These are phyloP conservation scores for Capsicum pubescens DNA, from an alignment of 257 asterid species.

Conservation along the genomic window DNA sequence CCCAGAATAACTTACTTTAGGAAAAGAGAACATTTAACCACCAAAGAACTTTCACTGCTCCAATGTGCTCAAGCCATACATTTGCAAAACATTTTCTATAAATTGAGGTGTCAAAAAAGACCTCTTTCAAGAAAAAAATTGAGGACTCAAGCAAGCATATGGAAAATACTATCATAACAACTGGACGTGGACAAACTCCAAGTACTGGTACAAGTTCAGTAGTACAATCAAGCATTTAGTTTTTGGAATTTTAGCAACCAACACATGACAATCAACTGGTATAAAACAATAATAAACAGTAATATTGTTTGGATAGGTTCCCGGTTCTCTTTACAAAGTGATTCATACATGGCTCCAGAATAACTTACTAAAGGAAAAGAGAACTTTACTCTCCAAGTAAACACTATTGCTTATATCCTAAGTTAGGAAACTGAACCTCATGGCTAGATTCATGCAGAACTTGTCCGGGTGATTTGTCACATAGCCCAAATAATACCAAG, in stretches of 20 bases:
- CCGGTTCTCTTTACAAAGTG: neutral
- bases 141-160: constrained; percentile 11
- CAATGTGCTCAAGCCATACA: neutral
- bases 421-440: constrained; percentile 18
- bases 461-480: neutral
- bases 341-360: neutral
- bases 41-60: constrained; percentile 17
- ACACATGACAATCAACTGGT: neutral
- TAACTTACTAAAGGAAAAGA: constrained; percentile 2
- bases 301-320: constrained; percentile 10
- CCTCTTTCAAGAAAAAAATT: neutral
- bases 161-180: neutral
- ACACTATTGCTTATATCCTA: neutral
- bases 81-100: constrained; percentile 5
- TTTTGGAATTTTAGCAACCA: constrained; percentile 27
- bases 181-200: constrained; percentile 22
- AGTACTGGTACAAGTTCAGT: neutral
- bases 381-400: neutral
- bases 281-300: constrained; percentile 16
- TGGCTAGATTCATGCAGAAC: neutral
- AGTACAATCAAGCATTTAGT: neutral
- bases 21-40: neutral
- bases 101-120: constrained; percentile 18
- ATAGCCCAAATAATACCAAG: constrained; percentile 13
- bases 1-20: neutral